A percentile compares a stretch with the other conserved stretches of the same genome.
Conservation (phyloP, 169 alveolate species). For the Plasmodium sp. region DNA sequence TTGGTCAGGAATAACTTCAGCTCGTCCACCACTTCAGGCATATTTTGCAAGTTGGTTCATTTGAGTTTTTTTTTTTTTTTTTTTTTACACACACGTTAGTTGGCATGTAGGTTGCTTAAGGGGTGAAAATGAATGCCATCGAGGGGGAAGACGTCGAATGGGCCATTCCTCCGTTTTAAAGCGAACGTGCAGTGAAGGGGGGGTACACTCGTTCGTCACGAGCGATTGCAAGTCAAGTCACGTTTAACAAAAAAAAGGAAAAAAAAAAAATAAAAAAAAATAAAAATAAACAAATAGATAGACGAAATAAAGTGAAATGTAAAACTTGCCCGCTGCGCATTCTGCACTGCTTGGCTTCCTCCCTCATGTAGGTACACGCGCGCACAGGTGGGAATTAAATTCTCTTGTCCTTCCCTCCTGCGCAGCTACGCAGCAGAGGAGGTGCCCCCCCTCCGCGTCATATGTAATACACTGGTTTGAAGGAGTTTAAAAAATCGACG, state of each 20-base stretch:
- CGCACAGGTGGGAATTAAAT: background rate
- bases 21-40: constrained; percentile 61
- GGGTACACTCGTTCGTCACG: background rate
- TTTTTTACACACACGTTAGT: background rate
- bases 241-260: background rate
- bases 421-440: background rate
- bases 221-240: background rate
- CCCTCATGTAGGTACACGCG: background rate
- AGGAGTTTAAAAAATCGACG: constrained; percentile 78
- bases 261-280: background rate
- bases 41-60: background rate
- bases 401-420: background rate
- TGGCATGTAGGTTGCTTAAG: background rate
- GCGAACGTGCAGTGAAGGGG: background rate
- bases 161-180: background rate
- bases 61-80: background rate
- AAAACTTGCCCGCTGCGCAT: background rate
- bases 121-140: background rate
- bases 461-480: constrained; percentile 74
- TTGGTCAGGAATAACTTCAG: constrained; percentile 51
- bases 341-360: background rate
- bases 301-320: too few relatives aligned
- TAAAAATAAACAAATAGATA: background rate
- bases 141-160: background rate
- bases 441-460: background rate